Percentiles rank a stretch among this genome's conserved stretches.
Conservation (phyloP, 495 filamentous ascomycete species). For the Podospora comata region DNA sequence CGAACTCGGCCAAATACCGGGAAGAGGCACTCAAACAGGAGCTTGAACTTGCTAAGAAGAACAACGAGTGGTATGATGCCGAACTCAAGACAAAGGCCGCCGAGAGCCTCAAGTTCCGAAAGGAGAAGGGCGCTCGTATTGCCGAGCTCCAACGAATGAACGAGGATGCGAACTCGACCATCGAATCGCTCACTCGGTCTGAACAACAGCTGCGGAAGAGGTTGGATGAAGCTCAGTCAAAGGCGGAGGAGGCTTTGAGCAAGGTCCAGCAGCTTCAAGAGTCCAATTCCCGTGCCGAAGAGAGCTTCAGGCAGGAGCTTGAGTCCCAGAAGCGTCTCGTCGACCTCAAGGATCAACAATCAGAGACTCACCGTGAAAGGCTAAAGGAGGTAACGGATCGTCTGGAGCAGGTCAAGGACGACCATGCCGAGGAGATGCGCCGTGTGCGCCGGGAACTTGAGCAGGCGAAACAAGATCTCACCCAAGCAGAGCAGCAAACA, state of each 20-base stretch:
- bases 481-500: conserved; percentile 64
- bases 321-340: conserved; percentile 76
- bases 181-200: conserved; percentile 72
- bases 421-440: conserved; percentile 76
- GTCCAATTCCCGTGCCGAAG: conserved; percentile 68
- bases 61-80: conserved; percentile 85
- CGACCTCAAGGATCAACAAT: conserved; percentile 78
- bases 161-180: conserved; percentile 71
- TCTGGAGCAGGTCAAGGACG: conserved; percentile 74
- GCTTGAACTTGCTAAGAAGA: conserved; percentile 76
- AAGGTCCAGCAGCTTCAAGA: conserved; percentile 84
- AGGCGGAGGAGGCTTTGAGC: conserved; percentile 75
- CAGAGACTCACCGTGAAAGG: conserved; percentile 72
- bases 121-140: conserved; percentile 86
- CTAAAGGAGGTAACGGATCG: conserved; percentile 76
- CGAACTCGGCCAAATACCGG: conserved; percentile 74
- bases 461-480: conserved; percentile 69
- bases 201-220: conserved; percentile 76
- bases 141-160: conserved; percentile 82
- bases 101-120: conserved; percentile 85
- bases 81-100: conserved; percentile 85
- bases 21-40: conserved; percentile 88
- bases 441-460: conserved; percentile 75
- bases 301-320: conserved; percentile 78
- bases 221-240: conserved; percentile 78